phyloP scores from a whole-genome alignment of 1,284 basidiomycete species.

The Porphyrellus sp. region DNA sequence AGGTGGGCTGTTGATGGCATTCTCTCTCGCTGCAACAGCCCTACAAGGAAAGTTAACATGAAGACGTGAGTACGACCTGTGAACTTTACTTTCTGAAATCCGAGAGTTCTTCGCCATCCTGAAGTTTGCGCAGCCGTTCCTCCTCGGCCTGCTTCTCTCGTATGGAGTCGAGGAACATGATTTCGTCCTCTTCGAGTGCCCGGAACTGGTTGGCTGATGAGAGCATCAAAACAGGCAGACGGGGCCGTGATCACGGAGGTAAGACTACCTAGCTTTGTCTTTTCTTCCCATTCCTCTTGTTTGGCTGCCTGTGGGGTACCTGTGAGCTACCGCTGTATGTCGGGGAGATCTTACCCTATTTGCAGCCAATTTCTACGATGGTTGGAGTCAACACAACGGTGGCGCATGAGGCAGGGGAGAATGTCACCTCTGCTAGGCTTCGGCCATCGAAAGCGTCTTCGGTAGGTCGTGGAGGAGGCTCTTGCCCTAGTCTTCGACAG shows the following conservation, averaged over 20 bases:
- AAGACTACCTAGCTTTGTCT: constrained; percentile 74
- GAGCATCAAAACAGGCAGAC: constrained; percentile 9
- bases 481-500: constrained; percentile 70
- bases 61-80: constrained; percentile 4
- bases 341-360: constrained; percentile 58
- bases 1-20: constrained; percentile 44
- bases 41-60: constrained; percentile 38
- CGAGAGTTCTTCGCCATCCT: constrained; percentile 79
- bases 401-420: constrained; percentile 11
- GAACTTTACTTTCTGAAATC: constrained; percentile 70
- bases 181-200: constrained; percentile 86
- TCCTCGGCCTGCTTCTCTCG: constrained; percentile 73
- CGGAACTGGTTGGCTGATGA: constrained; percentile 82
- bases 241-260: not conserved
- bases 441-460: constrained; percentile 83
- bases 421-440: constrained; percentile 83
- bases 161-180: constrained; percentile 83
- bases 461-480: constrained; percentile 74
- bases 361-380: constrained; percentile 71
- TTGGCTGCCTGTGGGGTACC: constrained; percentile 64
- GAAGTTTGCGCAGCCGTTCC: constrained; percentile 67
- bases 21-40: constrained; percentile 70
- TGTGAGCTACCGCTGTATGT: constrained; percentile 17
- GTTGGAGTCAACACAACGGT: constrained; percentile 35
- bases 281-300: constrained; percentile 93